Evolutionary conservation across 1,284 basidiomycete genomes (phyloP).

Genomic region (Moniliophthora roreri): DNA sequence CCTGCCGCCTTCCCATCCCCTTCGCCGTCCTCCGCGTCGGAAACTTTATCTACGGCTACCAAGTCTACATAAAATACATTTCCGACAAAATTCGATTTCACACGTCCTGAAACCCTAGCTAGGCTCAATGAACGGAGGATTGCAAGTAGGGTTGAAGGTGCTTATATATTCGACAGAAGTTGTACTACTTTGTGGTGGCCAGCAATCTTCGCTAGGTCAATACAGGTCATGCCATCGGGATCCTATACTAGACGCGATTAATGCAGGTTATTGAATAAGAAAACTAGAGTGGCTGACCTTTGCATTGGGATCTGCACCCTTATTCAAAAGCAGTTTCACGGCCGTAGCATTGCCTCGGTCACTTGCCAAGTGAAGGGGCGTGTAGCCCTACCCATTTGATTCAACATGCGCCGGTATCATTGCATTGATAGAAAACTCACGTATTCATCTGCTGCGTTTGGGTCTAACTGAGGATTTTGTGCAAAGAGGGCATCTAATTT

Average conservation of each 20-base stretch:
- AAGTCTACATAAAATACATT: not conserved
- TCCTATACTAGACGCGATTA: slow-evolving; percentile 48
- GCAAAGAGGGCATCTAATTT: slow-evolving; percentile 48
- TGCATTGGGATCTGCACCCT: slow-evolving; percentile 64
- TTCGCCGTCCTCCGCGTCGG: slow-evolving; percentile 16
- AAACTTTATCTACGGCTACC: not conserved
- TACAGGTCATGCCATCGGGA: slow-evolving; percentile 64
- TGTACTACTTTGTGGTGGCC: slow-evolving; percentile 62
- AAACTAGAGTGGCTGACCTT: slow-evolving; percentile 42
- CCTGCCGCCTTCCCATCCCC: not conserved
- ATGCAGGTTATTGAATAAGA: slow-evolving; percentile 4
- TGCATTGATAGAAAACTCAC: slow-evolving; percentile 42
- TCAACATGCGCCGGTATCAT: slow-evolving; percentile 7
- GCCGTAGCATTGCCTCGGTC: slow-evolving; percentile 71
- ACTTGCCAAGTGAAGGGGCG: slow-evolving; percentile 81
- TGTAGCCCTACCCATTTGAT: slow-evolving; percentile 66
- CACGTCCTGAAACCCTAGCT: not conserved
- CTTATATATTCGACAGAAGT: slow-evolving; percentile 34
- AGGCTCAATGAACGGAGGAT: not conserved
- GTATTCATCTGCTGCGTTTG: slow-evolving; percentile 52
- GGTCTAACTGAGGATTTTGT: slow-evolving; percentile 33
- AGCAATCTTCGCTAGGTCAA: slow-evolving; percentile 66
- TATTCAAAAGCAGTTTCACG: slow-evolving; percentile 60
- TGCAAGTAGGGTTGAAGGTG: not conserved
- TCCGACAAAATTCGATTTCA: not conserved